Percentiles rank a stretch among this genome's conserved stretches.
phyloP scores from a whole-genome alignment of 768 basidiomycete species.

The Pleurotus pulmonarius region DNA sequence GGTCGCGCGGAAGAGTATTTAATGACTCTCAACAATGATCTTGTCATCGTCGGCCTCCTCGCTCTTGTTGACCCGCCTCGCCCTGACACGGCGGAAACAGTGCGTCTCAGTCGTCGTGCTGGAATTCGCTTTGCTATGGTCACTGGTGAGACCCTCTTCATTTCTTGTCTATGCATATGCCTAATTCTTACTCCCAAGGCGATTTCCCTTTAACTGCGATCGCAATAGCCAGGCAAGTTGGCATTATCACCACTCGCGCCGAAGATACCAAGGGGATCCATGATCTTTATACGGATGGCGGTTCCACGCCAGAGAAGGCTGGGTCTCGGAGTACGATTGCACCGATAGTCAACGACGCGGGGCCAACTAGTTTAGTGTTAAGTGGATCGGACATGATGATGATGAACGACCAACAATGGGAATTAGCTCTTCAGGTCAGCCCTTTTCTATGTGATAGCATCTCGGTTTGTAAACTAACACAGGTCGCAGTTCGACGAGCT shows the following conservation, averaged over 20 bases:
- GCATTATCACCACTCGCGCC: constrained; percentile 41
- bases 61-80: constrained; percentile 60
- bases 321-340: constrained; percentile 19
- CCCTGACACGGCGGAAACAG: constrained; percentile 49
- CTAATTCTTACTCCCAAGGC: constrained; percentile 18
- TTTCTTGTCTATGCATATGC: background rate
- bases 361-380: constrained; percentile 33
- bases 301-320: constrained; percentile 11
- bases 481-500: constrained; percentile 35
- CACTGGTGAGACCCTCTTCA: constrained; percentile 29
- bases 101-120: constrained; percentile 47
- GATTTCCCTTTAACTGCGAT: constrained; percentile 59
- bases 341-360: constrained; percentile 17
- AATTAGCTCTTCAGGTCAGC: constrained; percentile 19
- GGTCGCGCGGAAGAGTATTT: constrained; percentile 42
- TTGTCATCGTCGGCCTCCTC: constrained; percentile 56
- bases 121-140: constrained; percentile 65
- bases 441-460: background rate
- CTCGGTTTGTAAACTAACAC: background rate
- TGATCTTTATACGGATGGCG: constrained; percentile 29
- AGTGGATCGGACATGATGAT: constrained; percentile 37
- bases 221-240: constrained; percentile 62
- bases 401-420: constrained; percentile 28
- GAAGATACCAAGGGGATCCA: constrained; percentile 29
- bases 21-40: constrained; percentile 35